A percentile compares a stretch with the other conserved stretches of the same genome.
These are phyloP conservation scores for Stenogyne calaminthoides DNA, from an alignment of 305 asterid species.

Conservation along the genomic window DNA sequence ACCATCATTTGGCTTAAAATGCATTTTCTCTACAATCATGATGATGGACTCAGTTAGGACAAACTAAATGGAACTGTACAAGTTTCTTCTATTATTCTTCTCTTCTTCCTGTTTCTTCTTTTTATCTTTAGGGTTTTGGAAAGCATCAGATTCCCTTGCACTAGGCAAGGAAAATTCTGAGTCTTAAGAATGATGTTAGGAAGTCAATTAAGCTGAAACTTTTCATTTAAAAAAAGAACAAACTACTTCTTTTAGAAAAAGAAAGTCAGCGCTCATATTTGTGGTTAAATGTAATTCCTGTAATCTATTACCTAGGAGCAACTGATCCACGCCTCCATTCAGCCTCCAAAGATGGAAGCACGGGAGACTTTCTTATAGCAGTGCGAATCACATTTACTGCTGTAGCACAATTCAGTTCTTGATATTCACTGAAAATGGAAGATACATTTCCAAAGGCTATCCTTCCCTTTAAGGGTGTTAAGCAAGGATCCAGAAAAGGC, in stretches of 20 bases:
- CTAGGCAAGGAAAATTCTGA: neutral
- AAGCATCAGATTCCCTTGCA: neutral
- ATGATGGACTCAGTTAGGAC: neutral
- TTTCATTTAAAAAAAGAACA: conserved; percentile 1
- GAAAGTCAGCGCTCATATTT: neutral
- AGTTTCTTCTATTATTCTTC: neutral
- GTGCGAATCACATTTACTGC: conserved; percentile 77
- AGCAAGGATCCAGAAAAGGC: conserved; percentile 86
- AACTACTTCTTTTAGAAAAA: no score
- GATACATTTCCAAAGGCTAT: conserved; percentile 88
- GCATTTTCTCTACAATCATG: neutral
- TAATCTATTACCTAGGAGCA: conserved; percentile 80
- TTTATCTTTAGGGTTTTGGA: neutral
- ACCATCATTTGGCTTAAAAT: neutral
- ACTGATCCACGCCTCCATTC: conserved; percentile 94
- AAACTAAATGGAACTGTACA: neutral
- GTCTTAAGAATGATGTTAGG: conserved; percentile 5
- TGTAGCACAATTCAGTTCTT: conserved; percentile 69
- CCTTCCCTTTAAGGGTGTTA: conserved; percentile 80
- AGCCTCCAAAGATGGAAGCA: conserved; percentile 91
- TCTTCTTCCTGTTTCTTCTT: neutral
- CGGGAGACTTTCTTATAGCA: conserved; percentile 70
- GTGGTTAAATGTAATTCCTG: conserved; percentile 26
- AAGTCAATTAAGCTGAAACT: conserved; percentile 17
- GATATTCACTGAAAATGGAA: conserved; percentile 61